phyloP scores from a whole-genome alignment of 2,329 filamentous ascomycete species.

The Blastomyces parvus region DNA sequence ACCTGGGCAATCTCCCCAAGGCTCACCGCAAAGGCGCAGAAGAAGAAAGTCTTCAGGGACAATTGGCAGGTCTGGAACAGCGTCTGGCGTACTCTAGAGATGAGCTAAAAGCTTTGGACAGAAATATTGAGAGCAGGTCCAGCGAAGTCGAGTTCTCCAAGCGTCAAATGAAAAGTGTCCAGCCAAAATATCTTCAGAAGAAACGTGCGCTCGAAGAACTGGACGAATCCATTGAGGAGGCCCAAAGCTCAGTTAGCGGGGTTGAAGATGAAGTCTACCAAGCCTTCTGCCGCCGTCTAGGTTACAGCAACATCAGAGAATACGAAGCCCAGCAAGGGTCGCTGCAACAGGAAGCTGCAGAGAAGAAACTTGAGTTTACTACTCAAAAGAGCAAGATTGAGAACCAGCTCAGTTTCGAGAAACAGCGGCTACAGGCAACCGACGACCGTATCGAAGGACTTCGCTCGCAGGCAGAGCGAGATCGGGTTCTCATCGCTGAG shows the following conservation, averaged over 20 bases:
- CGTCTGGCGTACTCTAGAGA: slow-evolving; percentile 61
- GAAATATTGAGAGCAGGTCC: slow-evolving; percentile 75
- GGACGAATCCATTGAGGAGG: slow-evolving; percentile 46
- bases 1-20: slow-evolving; percentile 71
- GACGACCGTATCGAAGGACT: slow-evolving; percentile 60
- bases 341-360: slow-evolving; percentile 77
- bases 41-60: slow-evolving; percentile 71
- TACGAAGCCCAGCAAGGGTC: slow-evolving; percentile 92
- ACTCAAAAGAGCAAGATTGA: slow-evolving; percentile 60
- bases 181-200: slow-evolving; percentile 69
- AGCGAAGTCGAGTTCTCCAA: slow-evolving; percentile 68
- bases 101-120: slow-evolving; percentile 67
- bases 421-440: slow-evolving; percentile 61
- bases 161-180: slow-evolving; percentile 62
- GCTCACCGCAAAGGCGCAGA: slow-evolving; percentile 63
- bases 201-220: slow-evolving; percentile 56
- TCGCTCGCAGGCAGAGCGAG: slow-evolving; percentile 55
- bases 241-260: slow-evolving; percentile 57
- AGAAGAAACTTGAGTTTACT: slow-evolving; percentile 78
- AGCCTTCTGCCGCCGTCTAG: slow-evolving; percentile 74
- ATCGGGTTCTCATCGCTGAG: slow-evolving; percentile 58
- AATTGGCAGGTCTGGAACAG: slow-evolving; percentile 70
- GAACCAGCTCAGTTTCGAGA: slow-evolving; percentile 54
- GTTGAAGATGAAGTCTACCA: slow-evolving; percentile 85
- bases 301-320: slow-evolving; percentile 79